Percentiles rank a stretch among this genome's conserved stretches.
Conservation (phyloP, 495 filamentous ascomycete species). For the Tricharina praecox region DNA sequence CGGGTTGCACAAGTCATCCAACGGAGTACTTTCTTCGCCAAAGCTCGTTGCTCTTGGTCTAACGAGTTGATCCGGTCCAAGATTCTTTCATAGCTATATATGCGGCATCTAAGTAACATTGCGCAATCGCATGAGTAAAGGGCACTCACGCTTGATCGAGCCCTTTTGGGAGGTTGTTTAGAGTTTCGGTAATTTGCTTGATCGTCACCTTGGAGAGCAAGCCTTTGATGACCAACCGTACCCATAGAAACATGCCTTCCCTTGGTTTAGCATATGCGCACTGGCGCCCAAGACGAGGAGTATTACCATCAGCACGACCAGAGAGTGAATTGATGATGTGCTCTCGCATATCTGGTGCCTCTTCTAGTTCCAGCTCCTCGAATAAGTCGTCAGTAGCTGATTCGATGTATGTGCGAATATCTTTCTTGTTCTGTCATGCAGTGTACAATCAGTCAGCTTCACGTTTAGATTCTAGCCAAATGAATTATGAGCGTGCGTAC, state of each 20-base stretch:
- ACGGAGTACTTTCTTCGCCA: slow-evolving; percentile 12
- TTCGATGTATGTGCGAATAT: not conserved
- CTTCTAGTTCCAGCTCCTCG: not conserved
- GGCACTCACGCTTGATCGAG: not conserved
- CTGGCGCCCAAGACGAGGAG: not conserved
- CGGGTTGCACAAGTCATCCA: slow-evolving; percentile 4
- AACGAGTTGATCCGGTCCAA: slow-evolving; percentile 11
- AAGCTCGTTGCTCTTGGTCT: not conserved
- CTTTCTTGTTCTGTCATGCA: not conserved
- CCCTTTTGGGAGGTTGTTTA: not conserved
- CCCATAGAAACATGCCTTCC: slow-evolving; percentile 28
- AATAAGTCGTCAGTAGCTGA: not conserved
- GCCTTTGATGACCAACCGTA: slow-evolving; percentile 20
- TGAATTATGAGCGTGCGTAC: too few relatives aligned
- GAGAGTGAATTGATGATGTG: slow-evolving; percentile 11
- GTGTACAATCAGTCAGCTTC: too few relatives aligned
- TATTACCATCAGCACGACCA: slow-evolving; percentile 16
- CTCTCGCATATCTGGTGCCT: not conserved
- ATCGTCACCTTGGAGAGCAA: slow-evolving; percentile 7
- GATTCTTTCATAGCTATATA: slow-evolving; percentile 23
- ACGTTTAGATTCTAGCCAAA: too few relatives aligned
- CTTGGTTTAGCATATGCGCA: too few relatives aligned
- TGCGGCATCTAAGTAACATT: too few relatives aligned
- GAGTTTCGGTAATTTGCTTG: not conserved
- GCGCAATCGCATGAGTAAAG: too few relatives aligned